phyloP scores from a whole-genome alignment of 768 basidiomycete genomes.

The Harrya chromipes region DNA sequence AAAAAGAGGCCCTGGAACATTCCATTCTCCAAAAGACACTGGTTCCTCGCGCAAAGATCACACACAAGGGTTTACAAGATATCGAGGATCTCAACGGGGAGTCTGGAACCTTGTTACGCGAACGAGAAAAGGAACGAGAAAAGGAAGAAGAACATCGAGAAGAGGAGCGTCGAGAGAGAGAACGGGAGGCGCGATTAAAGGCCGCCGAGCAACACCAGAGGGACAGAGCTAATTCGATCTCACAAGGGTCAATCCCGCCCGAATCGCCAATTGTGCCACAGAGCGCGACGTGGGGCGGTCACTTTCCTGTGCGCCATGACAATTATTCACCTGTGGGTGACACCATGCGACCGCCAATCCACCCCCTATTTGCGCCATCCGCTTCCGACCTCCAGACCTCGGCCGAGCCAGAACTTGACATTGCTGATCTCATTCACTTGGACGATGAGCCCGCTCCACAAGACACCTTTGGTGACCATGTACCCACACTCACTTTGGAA shows the following conservation, averaged over 20 bases:
- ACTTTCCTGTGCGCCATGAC: conserved; percentile 44
- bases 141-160: conserved; percentile 60
- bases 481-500: conserved; percentile 17
- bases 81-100: conserved; percentile 78
- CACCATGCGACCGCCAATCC: conserved; percentile 26
- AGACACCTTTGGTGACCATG: conserved; percentile 28
- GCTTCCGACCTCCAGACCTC: conserved; percentile 39
- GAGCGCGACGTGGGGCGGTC: conserved; percentile 57
- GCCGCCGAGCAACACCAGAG: conserved; percentile 41
- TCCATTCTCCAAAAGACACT: conserved; percentile 75
- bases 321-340: conserved; percentile 25
- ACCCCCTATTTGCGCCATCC: conserved; percentile 35
- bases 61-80: conserved; percentile 89
- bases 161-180: conserved; percentile 62
- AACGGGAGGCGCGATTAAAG: conserved; percentile 60
- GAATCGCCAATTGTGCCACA: conserved; percentile 60
- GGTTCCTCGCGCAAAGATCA: conserved; percentile 75
- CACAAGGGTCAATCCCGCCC: conserved; percentile 58
- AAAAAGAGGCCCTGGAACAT: conserved; percentile 79
- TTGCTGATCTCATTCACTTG: conserved; percentile 74
- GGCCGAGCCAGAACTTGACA: conserved; percentile 63
- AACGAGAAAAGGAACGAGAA: conserved; percentile 56
- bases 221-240: conserved; percentile 48
- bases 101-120: conserved; percentile 31
- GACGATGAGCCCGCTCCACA: conserved; percentile 54